Conservation (phyloP, 2,329 filamentous ascomycete genomes). For the Mollisiaceae sp. region DNA sequence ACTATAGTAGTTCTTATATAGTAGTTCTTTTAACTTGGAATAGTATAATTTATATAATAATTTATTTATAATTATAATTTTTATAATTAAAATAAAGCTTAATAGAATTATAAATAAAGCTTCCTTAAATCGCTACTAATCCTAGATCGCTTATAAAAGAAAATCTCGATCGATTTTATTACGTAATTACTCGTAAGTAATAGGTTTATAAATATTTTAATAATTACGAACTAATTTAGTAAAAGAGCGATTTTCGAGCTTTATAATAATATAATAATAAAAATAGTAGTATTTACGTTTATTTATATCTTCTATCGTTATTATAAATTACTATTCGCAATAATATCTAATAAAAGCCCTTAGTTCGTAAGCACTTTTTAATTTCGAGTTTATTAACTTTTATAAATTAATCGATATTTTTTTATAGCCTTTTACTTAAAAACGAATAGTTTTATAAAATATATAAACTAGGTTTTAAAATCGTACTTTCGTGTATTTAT, state of each 20-base stretch:
- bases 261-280: background rate
- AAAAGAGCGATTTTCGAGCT: background rate
- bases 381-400: background rate
- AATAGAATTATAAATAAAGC: slow-evolving; percentile 8
- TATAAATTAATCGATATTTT: background rate
- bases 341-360: background rate
- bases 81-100: slow-evolving; percentile 7
- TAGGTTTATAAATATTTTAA: background rate
- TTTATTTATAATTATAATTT: slow-evolving; percentile 12
- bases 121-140: slow-evolving; percentile 16
- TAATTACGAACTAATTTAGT: background rate
- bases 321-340: background rate
- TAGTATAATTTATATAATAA: background rate
- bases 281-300: too few species aligned
- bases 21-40: background rate
- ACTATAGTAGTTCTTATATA: background rate
- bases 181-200: background rate
- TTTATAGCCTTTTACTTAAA: background rate
- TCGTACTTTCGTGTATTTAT: background rate
- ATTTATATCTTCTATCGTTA: too few species aligned
- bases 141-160: slow-evolving; percentile 1
- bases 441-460: background rate
- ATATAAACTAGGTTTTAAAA: background rate
- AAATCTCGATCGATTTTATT: slow-evolving; percentile 23
- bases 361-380: background rate